These are phyloP conservation scores for Blepharisma japonicum DNA, from an alignment of 73 alveolate genomes.

Conservation along the genomic window DNA sequence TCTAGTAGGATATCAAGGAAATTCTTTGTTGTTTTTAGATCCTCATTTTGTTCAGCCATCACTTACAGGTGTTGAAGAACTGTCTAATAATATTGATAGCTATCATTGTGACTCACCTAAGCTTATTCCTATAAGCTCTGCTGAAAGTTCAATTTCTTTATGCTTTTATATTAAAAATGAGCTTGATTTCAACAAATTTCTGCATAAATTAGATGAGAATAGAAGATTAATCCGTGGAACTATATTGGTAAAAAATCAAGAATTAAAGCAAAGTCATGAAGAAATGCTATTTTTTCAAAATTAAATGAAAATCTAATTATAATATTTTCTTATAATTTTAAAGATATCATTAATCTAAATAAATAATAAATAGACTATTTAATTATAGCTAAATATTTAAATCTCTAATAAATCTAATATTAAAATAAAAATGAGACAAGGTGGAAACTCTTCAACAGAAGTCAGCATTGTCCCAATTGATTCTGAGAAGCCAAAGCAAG, in stretches of 20 bases:
- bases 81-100: neutral
- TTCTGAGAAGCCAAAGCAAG: neutral
- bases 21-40: constrained; percentile 68
- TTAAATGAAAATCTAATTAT: too few species aligned
- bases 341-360: too few species aligned
- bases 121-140: neutral
- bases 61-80: neutral
- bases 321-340: too few species aligned
- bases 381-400: too few species aligned
- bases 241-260: neutral
- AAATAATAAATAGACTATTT: too few species aligned
- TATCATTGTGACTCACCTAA: neutral
- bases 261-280: too few species aligned
- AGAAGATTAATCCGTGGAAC: neutral
- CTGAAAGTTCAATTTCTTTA: constrained; percentile 5
- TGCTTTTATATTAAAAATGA: constrained; percentile 20
- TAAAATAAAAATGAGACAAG: neutral
- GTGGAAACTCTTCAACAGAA: neutral
- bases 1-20: constrained; percentile 74
- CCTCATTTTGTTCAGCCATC: constrained; percentile 78
- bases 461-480: neutral
- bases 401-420: too few species aligned
- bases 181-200: neutral
- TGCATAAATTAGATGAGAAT: neutral
- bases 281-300: too few species aligned